Percentiles rank a stretch among this genome's conserved stretches.
These are phyloP conservation scores for Pythium plurisporium DNA, from an alignment of 352 stramenopile species.

Conservation along the genomic window DNA sequence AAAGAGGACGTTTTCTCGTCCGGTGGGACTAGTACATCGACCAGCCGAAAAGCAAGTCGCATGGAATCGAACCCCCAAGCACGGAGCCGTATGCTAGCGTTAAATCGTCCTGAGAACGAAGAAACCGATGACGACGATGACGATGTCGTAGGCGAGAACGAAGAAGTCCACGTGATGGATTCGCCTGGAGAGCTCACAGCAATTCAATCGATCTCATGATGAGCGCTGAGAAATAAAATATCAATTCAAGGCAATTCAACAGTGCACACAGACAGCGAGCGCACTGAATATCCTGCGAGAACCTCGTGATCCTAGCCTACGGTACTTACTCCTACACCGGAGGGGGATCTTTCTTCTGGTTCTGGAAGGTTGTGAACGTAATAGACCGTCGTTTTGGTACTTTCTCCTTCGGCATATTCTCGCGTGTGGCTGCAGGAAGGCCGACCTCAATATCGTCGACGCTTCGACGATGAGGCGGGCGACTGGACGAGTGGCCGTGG, in stretches of 20 bases:
- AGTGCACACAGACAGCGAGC: constrained; percentile 1
- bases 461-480: constrained; percentile 33
- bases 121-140: constrained; percentile 14
- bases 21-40: too few species aligned
- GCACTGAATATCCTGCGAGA: too few species aligned
- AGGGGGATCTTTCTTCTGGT: constrained; percentile 20
- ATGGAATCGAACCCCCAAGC: background rate
- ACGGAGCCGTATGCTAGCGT: background rate
- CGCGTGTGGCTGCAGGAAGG: constrained; percentile 41
- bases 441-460: constrained; percentile 80
- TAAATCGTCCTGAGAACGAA: constrained; percentile 10
- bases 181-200: constrained; percentile 1
- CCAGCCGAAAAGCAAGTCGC: background rate
- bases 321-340: background rate
- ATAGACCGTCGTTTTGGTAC: constrained; percentile 68
- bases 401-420: constrained; percentile 42
- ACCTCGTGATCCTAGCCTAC: background rate
- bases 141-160: background rate
- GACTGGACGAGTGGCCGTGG: background rate
- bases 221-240: constrained; percentile 1
- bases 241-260: constrained; percentile 6
- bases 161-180: constrained; percentile 1
- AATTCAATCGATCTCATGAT: constrained; percentile 7
- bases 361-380: constrained; percentile 66
- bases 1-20: too few species aligned